phyloP scores from a whole-genome alignment of 305 asterid species.

The Fraxinus floribunda region DNA sequence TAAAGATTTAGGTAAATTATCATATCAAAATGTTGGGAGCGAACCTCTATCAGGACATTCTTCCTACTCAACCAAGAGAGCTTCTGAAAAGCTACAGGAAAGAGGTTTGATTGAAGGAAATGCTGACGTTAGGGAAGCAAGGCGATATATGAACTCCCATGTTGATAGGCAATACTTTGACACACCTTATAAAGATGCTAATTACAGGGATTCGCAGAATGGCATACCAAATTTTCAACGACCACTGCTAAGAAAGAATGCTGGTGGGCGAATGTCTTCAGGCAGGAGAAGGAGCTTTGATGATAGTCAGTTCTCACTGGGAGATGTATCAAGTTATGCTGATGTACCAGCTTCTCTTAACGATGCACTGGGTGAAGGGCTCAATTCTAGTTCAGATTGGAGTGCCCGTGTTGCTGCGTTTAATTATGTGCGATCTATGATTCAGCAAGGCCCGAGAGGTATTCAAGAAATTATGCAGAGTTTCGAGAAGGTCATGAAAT shows the following conservation, averaged over 20 bases:
- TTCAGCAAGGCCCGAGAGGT: slow-evolving; percentile 95
- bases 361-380: slow-evolving; percentile 92
- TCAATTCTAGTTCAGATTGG: slow-evolving; percentile 94
- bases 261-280: slow-evolving; percentile 78
- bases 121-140: slow-evolving; percentile 68
- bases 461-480: slow-evolving; percentile 89
- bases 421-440: slow-evolving; percentile 64
- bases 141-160: slow-evolving; percentile 63
- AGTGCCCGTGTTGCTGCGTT: slow-evolving; percentile 95
- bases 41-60: slow-evolving; percentile 39
- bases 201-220: slow-evolving; percentile 62
- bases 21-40: slow-evolving; percentile 62
- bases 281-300: slow-evolving; percentile 96
- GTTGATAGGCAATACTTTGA: slow-evolving; percentile 69
- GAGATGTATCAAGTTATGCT: slow-evolving; percentile 72
- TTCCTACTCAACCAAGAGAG: slow-evolving; percentile 75
- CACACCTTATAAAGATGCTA: slow-evolving; percentile 61
- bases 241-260: slow-evolving; percentile 83
- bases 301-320: slow-evolving; percentile 76
- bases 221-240: slow-evolving; percentile 92
- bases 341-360: slow-evolving; percentile 86
- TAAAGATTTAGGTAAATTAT: slow-evolving; percentile 66
- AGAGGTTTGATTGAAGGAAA: slow-evolving; percentile 65
- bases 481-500: slow-evolving; percentile 97
- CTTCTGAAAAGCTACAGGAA: slow-evolving; percentile 71